Evolutionary conservation across 805 yeast species (phyloP).

Genomic region (Hemisphaericaspora nanyangensis): DNA sequence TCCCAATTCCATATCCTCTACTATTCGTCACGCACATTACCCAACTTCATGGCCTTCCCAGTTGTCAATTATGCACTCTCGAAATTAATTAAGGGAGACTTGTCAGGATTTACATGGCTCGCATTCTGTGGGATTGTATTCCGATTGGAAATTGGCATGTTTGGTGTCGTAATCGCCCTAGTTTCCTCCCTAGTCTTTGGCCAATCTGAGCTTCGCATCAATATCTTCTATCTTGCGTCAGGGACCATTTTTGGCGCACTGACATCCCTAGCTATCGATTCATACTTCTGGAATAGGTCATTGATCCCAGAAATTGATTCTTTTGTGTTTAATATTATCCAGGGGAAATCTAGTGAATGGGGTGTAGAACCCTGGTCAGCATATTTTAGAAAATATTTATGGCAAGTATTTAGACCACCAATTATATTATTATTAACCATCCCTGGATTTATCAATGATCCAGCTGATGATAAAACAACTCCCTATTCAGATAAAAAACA

Average conservation of each 20-base stretch:
- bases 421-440: conserved; percentile 37
- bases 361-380: conserved; percentile 74
- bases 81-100: conserved; percentile 47
- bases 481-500: conserved; percentile 7
- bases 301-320: conserved; percentile 75
- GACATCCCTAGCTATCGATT: conserved; percentile 54
- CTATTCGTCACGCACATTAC: conserved; percentile 81
- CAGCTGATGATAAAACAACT: conserved; percentile 27
- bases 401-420: conserved; percentile 38
- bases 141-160: conserved; percentile 64
- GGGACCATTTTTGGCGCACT: conserved; percentile 54
- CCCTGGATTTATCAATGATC: conserved; percentile 42
- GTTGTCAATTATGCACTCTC: conserved; percentile 55
- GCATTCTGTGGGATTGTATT: conserved; percentile 65
- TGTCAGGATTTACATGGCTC: conserved; percentile 46
- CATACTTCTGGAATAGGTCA: conserved; percentile 64
- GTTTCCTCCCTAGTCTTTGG: conserved; percentile 43
- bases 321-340: conserved; percentile 69
- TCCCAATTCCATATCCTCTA: conserved; percentile 77
- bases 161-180: conserved; percentile 47
- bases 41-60: conserved; percentile 85
- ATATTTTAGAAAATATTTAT: conserved; percentile 55
- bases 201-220: conserved; percentile 40
- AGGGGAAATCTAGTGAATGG: conserved; percentile 76
- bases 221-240: conserved; percentile 33